Percentiles rank a stretch among this genome's conserved stretches.
phyloP scores from a whole-genome alignment of 148 eudicot species.

The Euryodendron excelsum region DNA sequence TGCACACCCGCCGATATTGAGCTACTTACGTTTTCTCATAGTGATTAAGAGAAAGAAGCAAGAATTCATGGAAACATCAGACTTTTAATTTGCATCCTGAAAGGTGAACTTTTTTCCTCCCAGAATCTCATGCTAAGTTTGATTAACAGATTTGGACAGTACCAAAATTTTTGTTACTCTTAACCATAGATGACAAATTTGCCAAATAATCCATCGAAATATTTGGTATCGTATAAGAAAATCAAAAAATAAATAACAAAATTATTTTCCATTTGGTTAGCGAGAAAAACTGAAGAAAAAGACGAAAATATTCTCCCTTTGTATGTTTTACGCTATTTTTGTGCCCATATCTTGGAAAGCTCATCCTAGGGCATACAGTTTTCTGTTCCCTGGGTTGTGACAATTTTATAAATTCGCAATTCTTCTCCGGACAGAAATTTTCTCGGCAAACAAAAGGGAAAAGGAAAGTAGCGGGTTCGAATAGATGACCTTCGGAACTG shows the following conservation, averaged over 20 bases:
- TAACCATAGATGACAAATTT: not conserved
- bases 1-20: constrained; percentile 21
- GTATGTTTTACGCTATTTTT: no score
- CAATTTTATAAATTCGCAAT: not conserved
- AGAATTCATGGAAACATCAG: not conserved
- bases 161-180: not conserved
- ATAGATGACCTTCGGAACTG: constrained; percentile 46
- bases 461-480: not conserved
- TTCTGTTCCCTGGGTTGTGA: not conserved
- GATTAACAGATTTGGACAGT: not conserved
- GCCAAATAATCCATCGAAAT: not conserved
- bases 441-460: not conserved
- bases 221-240: not conserved
- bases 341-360: no score
- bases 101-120: not conserved
- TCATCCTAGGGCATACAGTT: not conserved
- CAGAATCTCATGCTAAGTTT: constrained; percentile 1
- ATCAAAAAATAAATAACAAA: no score
- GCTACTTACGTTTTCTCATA: not conserved
- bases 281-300: not conserved
- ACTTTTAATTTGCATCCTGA: not conserved
- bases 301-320: no score
- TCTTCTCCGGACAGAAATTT: not conserved
- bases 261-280: not conserved
- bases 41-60: not conserved